Percentiles rank a stretch among this genome's conserved stretches.
Conservation (phyloP, 768 basidiomycete genomes). For the Cubamyces sp. region DNA sequence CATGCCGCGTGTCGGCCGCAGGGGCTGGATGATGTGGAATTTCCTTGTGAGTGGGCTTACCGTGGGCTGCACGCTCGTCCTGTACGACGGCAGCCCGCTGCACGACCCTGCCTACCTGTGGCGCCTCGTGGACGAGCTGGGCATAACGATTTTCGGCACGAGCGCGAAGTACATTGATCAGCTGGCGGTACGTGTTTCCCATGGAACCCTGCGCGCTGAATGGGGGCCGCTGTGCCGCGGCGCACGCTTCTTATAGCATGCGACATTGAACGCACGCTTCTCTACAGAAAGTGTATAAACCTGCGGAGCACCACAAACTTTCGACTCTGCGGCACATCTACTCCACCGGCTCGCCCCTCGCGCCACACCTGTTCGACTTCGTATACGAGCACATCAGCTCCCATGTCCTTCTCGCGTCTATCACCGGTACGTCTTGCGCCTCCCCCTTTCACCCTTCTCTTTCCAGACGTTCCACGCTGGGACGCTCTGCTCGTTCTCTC, state of each 20-base stretch:
- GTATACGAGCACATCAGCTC: slow-evolving; percentile 69
- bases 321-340: slow-evolving; percentile 70
- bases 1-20: slow-evolving; percentile 33
- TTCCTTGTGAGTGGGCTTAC: slow-evolving; percentile 71
- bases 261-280: slow-evolving; percentile 22
- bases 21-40: slow-evolving; percentile 95
- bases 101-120: slow-evolving; percentile 68
- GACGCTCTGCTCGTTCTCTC: slow-evolving; percentile 4
- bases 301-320: slow-evolving; percentile 64
- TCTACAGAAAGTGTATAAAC: slow-evolving; percentile 66
- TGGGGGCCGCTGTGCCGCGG: neutral
- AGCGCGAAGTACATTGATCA: slow-evolving; percentile 85
- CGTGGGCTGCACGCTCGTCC: slow-evolving; percentile 69
- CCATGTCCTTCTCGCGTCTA: slow-evolving; percentile 69
- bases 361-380: slow-evolving; percentile 72
- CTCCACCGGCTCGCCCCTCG: slow-evolving; percentile 79
- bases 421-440: slow-evolving; percentile 57
- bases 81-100: slow-evolving; percentile 84
- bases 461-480: neutral
- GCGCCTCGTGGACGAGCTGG: slow-evolving; percentile 66
- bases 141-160: slow-evolving; percentile 80
- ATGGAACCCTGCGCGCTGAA: slow-evolving; percentile 1
- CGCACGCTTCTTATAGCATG: neutral
- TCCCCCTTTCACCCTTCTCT: neutral
- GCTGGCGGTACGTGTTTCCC: slow-evolving; percentile 55